Base-by-base conservation (phyloP, 2,329 filamentous ascomycete species). In the Elsinoe necatrix region DNA sequence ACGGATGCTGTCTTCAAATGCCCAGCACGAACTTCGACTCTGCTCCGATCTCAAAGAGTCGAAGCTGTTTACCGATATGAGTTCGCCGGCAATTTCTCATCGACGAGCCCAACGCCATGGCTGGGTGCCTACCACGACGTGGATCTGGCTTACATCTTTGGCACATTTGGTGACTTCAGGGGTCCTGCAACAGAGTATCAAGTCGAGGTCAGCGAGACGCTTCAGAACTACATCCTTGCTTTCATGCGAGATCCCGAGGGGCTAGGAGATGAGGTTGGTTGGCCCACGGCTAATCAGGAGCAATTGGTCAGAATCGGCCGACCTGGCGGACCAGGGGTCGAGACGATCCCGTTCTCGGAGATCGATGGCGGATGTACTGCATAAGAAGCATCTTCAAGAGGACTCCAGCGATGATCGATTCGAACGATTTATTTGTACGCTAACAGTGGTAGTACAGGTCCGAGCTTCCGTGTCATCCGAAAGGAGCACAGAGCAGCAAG, bases 51-150 rank as follows among this genome's bases (percentile, higher is more conserved):
- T 51, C 11, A 58, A 62, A 62, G 59, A 27, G 65, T 64, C 14
- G 59, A 65, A 0, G 63, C 66, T 1, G 72, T 72, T 1, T 75
- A 69, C 60, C 70, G 72, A 18, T 75, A 72, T 61, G 63, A 68
- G 45, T 73, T 72, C 59, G 66, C 66, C 2, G 73, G 72, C 50
- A 70, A 71, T 55, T 75, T 73, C 60, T 63, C 70, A 18, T 75
- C 76, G 58, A 67, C 75, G 51, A 67, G 68, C 12, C 69, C 69
- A 0, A 63, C 64, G 23, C 58, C 64, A 1, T 76, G 72, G 71
- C 65, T 75, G 43, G 73, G 73, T 4, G 73, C 72, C 1, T 76
- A 72, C 54, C 74, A 76, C 58, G 66, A 64, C 39, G 63, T 64
- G 5, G 72, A 75, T 50, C 61, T 72, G 20, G 68, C 70, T 11